Conservation (phyloP, 2,329 filamentous ascomycete genomes). For the Sclerotinia trifoliorum region DNA sequence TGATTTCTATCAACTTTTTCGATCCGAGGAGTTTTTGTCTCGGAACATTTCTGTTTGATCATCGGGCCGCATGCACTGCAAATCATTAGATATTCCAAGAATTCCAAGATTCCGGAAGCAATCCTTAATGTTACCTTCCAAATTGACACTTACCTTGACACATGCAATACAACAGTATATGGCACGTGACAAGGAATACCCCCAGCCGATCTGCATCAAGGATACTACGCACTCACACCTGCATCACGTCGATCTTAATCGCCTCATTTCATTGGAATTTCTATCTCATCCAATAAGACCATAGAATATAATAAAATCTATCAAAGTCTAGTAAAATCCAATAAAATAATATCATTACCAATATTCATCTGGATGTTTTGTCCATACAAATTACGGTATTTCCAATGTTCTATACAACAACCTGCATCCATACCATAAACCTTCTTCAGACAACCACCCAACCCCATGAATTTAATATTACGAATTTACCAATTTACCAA, state of each 20-base stretch:
- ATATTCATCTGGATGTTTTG: background rate
- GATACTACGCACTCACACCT: background rate
- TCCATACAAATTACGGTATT: too few species aligned
- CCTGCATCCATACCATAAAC: too few species aligned
- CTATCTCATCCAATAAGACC: background rate
- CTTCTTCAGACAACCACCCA: too few species aligned
- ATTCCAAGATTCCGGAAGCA: background rate
- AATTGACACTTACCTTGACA: background rate
- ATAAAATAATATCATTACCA: too few species aligned
- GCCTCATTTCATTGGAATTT: background rate
- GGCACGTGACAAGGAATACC: constrained; percentile 8
- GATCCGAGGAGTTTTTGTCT: background rate
- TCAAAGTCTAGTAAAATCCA: too few species aligned
- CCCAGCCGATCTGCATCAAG: constrained; percentile 11
- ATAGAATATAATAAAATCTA: too few species aligned
- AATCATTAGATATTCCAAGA: background rate
- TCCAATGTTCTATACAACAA: too few species aligned
- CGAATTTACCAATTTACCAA: too few species aligned
- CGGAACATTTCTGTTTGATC: background rate
- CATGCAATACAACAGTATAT: background rate
- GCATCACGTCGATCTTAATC: background rate
- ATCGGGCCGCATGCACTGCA: background rate
- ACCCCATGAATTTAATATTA: too few species aligned
- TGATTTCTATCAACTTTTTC: too few species aligned
- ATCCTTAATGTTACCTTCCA: background rate